These are phyloP conservation scores for Papiliotrema fonsecae DNA, from an alignment of 1,284 basidiomycete genomes.

Conservation along the genomic window DNA sequence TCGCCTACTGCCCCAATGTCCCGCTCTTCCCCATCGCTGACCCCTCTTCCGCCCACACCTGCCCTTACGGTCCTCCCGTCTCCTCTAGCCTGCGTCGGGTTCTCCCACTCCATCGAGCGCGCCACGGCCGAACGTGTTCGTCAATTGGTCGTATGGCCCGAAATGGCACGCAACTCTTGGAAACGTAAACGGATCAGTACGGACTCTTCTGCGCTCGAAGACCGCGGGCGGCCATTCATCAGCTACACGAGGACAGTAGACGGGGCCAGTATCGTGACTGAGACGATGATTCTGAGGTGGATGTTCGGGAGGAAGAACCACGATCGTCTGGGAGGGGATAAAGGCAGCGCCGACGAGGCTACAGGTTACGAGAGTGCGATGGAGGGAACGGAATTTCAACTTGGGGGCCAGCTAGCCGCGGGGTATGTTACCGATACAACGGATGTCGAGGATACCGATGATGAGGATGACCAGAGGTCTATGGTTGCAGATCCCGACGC, in stretches of 20 bases:
- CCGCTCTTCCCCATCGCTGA: constrained; percentile 3
- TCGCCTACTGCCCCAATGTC: constrained; percentile 11
- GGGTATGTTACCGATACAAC: constrained; percentile 6
- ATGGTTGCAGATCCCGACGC: too few species aligned
- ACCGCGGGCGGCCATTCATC: constrained; percentile 31
- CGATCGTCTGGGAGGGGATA: constrained; percentile 28
- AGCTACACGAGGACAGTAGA: constrained; percentile 40
- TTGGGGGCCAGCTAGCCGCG: constrained; percentile 1
- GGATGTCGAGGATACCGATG: constrained; percentile 12
- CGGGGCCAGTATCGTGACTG: constrained; percentile 35
- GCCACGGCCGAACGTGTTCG: constrained; percentile 20
- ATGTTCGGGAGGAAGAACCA: constrained; percentile 25
- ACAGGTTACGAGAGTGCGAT: constrained; percentile 6
- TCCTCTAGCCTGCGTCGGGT: constrained; percentile 36
- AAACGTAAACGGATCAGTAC: background rate
- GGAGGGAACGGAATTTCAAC: constrained; percentile 9
- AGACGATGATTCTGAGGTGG: constrained; percentile 27
- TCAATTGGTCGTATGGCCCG: constrained; percentile 39
- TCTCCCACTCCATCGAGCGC: constrained; percentile 21
- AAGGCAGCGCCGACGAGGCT: constrained; percentile 18
- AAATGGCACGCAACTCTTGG: constrained; percentile 13
- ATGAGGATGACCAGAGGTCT: constrained; percentile 7
- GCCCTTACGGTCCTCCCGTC: constrained; percentile 33
- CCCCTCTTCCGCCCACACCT: constrained; percentile 12
- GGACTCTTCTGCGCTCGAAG: background rate